These are phyloP conservation scores for Pseudocercospora pini-densiflorae DNA, from an alignment of 2,329 filamentous ascomycete species.

Conservation along the genomic window DNA sequence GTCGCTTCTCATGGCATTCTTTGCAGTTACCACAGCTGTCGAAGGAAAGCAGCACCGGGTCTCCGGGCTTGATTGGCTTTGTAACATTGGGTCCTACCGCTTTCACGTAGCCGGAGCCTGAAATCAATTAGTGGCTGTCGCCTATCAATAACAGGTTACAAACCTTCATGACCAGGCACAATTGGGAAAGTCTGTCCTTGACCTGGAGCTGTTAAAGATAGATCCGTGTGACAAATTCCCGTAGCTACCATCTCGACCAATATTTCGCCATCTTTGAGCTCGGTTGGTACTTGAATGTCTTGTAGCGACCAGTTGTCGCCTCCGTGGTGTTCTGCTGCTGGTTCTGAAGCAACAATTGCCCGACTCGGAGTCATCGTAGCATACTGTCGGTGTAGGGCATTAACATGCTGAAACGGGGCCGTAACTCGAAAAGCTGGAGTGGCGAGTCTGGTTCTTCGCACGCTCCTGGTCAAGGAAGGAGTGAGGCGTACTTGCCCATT, in stretches of 20 bases:
- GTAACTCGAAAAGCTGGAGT: neutral
- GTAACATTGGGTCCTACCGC: slow-evolving; percentile 44
- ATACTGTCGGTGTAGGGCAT: slow-evolving; percentile 11
- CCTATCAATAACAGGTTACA: neutral
- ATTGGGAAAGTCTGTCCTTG: slow-evolving; percentile 32
- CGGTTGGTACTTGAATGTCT: slow-evolving; percentile 26
- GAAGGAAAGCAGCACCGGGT: slow-evolving; percentile 33
- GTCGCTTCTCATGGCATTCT: slow-evolving; percentile 25
- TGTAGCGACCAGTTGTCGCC: slow-evolving; percentile 27
- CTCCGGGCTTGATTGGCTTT: slow-evolving; percentile 29
- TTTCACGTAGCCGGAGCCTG: slow-evolving; percentile 50
- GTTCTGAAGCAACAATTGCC: slow-evolving; percentile 28
- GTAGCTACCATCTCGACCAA: slow-evolving; percentile 35
- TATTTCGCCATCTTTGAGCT: slow-evolving; percentile 30
- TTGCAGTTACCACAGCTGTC: slow-evolving; percentile 29
- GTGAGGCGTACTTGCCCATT: neutral
- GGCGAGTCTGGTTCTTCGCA: neutral
- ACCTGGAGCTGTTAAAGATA: slow-evolving; percentile 25
- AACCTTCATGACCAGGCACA: slow-evolving; percentile 32
- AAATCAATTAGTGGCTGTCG: slow-evolving; percentile 3
- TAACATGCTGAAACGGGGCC: neutral
- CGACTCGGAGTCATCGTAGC: slow-evolving; percentile 20
- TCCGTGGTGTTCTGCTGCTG: slow-evolving; percentile 17
- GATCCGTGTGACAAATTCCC: slow-evolving; percentile 36
- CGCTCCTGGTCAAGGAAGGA: neutral